Evolutionary conservation across 1,284 basidiomycete genomes (phyloP).

Genomic region (Termitomyces sp.): DNA sequence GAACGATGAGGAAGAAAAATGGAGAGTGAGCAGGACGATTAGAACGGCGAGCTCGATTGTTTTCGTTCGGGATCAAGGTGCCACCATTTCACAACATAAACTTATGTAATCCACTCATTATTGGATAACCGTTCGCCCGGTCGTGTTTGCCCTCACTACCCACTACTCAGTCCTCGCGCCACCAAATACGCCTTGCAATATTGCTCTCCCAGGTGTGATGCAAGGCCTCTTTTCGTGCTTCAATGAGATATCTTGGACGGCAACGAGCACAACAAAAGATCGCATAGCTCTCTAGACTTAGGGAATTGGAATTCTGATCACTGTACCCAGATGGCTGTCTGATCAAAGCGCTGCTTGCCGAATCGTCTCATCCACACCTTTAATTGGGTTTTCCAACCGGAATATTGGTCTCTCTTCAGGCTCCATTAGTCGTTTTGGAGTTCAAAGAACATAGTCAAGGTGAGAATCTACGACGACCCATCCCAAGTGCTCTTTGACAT

Average conservation of each 20-base stretch:
- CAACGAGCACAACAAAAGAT: background rate
- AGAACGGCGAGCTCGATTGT: conserved; percentile 12
- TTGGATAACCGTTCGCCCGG: background rate
- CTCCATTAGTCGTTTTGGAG: no score
- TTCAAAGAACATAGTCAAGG: background rate
- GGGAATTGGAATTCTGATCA: background rate
- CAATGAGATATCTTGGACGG: background rate
- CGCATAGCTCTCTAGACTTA: background rate
- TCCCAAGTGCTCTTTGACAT: background rate
- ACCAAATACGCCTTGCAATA: background rate
- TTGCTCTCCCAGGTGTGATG: background rate
- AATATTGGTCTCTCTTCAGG: background rate
- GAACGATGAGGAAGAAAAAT: background rate
- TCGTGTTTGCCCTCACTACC: no score
- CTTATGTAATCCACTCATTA: conserved; percentile 7
- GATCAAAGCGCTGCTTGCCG: background rate
- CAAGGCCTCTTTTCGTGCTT: background rate
- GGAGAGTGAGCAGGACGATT: conserved; percentile 12
- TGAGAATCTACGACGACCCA: background rate
- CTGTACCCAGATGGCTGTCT: background rate
- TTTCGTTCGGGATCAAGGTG: conserved; percentile 17
- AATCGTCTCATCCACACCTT: background rate
- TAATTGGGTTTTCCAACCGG: background rate
- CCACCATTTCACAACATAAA: conserved; percentile 11
- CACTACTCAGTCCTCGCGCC: no score